Conservation (phyloP, 2,329 filamentous ascomycete species). For the Claviceps monticola region DNA sequence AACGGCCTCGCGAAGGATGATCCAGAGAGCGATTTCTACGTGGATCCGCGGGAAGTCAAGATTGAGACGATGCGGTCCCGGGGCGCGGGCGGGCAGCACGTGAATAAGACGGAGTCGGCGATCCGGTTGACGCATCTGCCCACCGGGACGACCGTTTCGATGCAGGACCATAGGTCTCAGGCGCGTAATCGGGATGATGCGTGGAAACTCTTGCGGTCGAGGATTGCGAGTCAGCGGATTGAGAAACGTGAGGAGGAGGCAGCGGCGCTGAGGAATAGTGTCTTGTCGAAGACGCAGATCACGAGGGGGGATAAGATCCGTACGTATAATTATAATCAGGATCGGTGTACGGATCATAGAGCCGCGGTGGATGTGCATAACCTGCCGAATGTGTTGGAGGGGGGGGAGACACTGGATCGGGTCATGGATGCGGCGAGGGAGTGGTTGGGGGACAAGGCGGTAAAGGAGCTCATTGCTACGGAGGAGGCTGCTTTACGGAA, state of each 20-base stretch:
- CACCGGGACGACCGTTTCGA: constrained; percentile 72
- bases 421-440: constrained; percentile 65
- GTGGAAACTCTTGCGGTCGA: constrained; percentile 71
- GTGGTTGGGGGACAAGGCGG: constrained; percentile 64
- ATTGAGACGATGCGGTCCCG: constrained; percentile 83
- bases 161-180: constrained; percentile 89
- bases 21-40: constrained; percentile 81
- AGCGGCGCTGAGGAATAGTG: constrained; percentile 58
- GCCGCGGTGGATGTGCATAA: constrained; percentile 69
- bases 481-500: constrained; percentile 27
- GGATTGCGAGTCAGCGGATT: constrained; percentile 64
- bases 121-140: constrained; percentile 85
- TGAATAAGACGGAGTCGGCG: constrained; percentile 96
- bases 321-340: constrained; percentile 68
- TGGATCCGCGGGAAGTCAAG: constrained; percentile 70
- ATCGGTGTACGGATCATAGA: constrained; percentile 79
- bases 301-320: constrained; percentile 87
- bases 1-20: constrained; percentile 54
- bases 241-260: constrained; percentile 77
- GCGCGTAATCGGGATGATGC: constrained; percentile 77
- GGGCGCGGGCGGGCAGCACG: constrained; percentile 90
- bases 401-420: constrained; percentile 54
- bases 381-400: constrained; percentile 64
- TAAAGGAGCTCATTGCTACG: constrained; percentile 56
- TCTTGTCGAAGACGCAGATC: constrained; percentile 66